phyloP scores from a whole-genome alignment of 768 basidiomycete genomes.

The Trametes meyenii region DNA sequence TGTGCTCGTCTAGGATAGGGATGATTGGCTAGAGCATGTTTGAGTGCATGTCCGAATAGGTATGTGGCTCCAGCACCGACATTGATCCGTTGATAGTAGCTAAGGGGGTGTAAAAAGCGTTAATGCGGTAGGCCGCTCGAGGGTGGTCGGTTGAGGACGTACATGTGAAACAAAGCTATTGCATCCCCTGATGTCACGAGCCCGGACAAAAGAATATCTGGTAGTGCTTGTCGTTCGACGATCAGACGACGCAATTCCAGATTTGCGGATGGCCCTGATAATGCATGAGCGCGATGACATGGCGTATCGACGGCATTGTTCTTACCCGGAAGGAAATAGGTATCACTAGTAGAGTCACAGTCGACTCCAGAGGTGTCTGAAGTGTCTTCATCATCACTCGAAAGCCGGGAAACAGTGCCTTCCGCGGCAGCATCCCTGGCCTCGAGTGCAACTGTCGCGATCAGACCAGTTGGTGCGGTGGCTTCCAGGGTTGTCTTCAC shows the following conservation, averaged over 20 bases:
- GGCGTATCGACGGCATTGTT: background rate
- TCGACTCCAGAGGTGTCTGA: background rate
- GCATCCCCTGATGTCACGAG: slow-evolving; percentile 35
- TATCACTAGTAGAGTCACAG: slow-evolving; percentile 21
- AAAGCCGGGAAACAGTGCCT: background rate
- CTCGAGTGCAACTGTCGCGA: slow-evolving; percentile 20
- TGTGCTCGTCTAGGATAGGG: slow-evolving; percentile 56
- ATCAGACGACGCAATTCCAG: slow-evolving; percentile 36
- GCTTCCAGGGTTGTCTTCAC: slow-evolving; percentile 22
- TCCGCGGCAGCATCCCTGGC: background rate
- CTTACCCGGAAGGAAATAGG: slow-evolving; percentile 32
- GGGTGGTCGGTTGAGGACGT: slow-evolving; percentile 15
- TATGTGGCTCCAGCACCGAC: slow-evolving; percentile 31
- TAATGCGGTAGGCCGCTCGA: background rate
- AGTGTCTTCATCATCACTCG: slow-evolving; percentile 1
- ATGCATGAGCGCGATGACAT: background rate
- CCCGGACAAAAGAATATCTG: slow-evolving; percentile 37
- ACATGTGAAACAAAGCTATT: slow-evolving; percentile 34
- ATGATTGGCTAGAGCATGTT: slow-evolving; percentile 51
- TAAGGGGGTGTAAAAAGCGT: slow-evolving; percentile 44
- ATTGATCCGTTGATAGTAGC: slow-evolving; percentile 46
- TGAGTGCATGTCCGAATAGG: slow-evolving; percentile 29
- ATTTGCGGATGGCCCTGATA: slow-evolving; percentile 33
- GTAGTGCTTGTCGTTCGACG: slow-evolving; percentile 36
- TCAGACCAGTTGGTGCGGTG: slow-evolving; percentile 25